A percentile compares a stretch with the other conserved stretches of the same genome.
Evolutionary conservation across 345 rosid species (phyloP).

Genomic region (Eucalyptus viminalis): DNA sequence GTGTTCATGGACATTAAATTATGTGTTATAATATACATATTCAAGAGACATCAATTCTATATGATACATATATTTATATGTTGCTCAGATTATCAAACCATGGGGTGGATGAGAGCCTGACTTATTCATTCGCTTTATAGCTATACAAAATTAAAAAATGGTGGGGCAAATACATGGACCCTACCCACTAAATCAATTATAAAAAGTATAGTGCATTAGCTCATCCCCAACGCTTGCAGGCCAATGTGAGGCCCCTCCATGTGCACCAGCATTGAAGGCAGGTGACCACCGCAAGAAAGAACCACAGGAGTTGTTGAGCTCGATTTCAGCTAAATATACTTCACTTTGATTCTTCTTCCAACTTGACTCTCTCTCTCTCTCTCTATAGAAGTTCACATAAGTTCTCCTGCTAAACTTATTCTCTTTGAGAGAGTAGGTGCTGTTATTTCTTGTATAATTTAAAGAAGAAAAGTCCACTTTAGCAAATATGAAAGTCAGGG

Average conservation of each 20-base stretch:
- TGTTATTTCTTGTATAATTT: background rate
- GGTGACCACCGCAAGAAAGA: conserved; percentile 6
- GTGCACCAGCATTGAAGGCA: conserved; percentile 44
- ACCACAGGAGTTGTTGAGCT: background rate
- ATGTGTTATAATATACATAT: background rate
- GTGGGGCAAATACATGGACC: background rate
- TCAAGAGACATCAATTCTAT: background rate
- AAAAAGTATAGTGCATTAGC: background rate
- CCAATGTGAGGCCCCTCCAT: conserved; percentile 17
- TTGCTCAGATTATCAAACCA: background rate
- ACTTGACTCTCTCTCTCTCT: background rate
- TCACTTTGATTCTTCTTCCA: background rate
- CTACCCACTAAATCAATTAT: background rate
- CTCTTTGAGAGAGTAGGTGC: background rate
- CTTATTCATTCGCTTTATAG: background rate
- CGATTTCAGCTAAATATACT: background rate
- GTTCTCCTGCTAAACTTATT: background rate
- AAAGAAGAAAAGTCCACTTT: background rate
- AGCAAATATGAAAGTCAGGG: background rate
- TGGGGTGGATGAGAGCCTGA: background rate
- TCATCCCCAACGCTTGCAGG: background rate
- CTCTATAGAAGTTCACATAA: background rate
- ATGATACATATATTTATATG: background rate
- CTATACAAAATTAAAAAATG: background rate
- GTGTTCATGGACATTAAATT: background rate